Base-by-base conservation (phyloP, 1,139 yeast species). In the Kluyveromyces marxianus region DNA sequence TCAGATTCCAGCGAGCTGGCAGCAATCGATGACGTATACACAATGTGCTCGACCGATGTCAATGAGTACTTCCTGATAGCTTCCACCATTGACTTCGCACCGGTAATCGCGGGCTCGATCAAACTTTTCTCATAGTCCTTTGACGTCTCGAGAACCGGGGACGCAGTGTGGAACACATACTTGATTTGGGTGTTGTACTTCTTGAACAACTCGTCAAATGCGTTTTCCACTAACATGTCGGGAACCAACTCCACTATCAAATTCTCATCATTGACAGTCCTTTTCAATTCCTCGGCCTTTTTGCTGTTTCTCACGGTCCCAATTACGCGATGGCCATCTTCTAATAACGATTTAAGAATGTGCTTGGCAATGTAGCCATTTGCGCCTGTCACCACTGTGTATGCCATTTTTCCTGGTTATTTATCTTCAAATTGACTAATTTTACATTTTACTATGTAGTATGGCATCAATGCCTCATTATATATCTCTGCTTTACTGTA, bases 81-180 rank as follows among this genome's bases (percentile, higher is more conserved):
- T 21, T 60, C 58, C 44, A 77, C 62, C 24, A 75, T 62, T 49
- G 69, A 68, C 41, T 59, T 58, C 4, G 82, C 76, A 26, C 83
- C 83, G 41, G 70, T 58, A 34, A 76, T 65, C 2, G 83, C 83
- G 1, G 82, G 81, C n/a, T 61, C 60, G 45, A 75, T 57, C 62
- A 26, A 71, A 72, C 41, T 74, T 71, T 39, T 67, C 63, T 25
- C 59, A 41, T 46, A 42, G 25, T 49, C 67, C 64, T 46, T 67
- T 55, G 43, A 58, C 51, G 46, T 68, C 68, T 43, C 56, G 62
- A 28, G 61, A 48, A 56, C 73, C 68, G 25, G 83, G 3, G 41
- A 37, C 7, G 83, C 83, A 2, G 79, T 76, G 63, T 81, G 88
- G 30, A 80, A 56, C 39, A 81, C 78, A 36, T 69, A 70, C 7